Evolutionary conservation across 495 filamentous ascomycete species (phyloP).

Genomic region (Annulohypoxylon maeteangense): DNA sequence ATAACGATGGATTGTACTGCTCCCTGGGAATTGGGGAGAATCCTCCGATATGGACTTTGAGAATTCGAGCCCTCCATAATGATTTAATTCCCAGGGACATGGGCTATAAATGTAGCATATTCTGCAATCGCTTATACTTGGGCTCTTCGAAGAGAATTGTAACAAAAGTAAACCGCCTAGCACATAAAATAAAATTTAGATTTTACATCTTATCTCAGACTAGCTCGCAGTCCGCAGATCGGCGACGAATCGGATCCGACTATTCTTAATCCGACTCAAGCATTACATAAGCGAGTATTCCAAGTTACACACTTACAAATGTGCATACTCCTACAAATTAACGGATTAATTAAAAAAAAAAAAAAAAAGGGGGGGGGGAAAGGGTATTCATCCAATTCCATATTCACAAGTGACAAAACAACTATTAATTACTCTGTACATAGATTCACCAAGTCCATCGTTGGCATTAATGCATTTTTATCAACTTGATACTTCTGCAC

Average conservation of each 20-base stretch:
- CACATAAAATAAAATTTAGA: slow-evolving; percentile 30
- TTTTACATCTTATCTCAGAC: slow-evolving; percentile 11
- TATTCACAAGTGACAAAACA: neutral
- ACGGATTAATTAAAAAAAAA: neutral
- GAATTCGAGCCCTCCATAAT: slow-evolving; percentile 49
- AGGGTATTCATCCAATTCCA: neutral
- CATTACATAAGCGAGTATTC: neutral
- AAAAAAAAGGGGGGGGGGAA: neutral
- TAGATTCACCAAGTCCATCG: neutral
- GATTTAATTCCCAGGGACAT: slow-evolving; percentile 58
- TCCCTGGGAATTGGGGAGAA: slow-evolving; percentile 53
- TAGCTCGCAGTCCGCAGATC: neutral
- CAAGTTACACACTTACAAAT: no score
- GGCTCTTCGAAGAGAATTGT: slow-evolving; percentile 5
- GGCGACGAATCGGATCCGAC: slow-evolving; percentile 12
- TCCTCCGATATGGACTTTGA: slow-evolving; percentile 29
- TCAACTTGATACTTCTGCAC: slow-evolving; percentile 35
- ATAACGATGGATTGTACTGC: slow-evolving; percentile 21
- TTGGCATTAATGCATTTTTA: slow-evolving; percentile 39
- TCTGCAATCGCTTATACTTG: slow-evolving; percentile 9
- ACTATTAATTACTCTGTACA: no score
- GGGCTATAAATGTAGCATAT: slow-evolving; percentile 50
- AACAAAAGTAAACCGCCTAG: neutral
- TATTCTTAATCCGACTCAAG: slow-evolving; percentile 1
- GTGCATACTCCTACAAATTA: no score